Evolutionary conservation across 1,139 yeast species (phyloP), one percentile per base, ranked within the genome.

Genomic region (Blastobotrys capitulatus): DNA sequence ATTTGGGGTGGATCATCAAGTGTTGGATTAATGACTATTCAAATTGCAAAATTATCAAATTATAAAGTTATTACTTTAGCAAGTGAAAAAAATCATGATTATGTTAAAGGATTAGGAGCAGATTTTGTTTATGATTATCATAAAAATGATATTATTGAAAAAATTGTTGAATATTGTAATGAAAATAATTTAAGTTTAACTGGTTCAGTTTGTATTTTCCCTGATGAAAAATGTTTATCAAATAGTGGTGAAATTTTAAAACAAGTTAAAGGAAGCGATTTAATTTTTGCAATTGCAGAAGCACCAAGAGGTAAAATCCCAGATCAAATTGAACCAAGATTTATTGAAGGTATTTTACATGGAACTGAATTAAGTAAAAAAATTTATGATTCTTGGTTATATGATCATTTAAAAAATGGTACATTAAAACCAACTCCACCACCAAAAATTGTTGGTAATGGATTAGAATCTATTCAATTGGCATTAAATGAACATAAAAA

Each of bases 1-100:
- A 44, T 44, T 69, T 82, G 84, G 81, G 86, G 87, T 58, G 84
- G 82, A 47, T 73, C 83, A 10, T 70, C 80, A 18, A 73, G 82
- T 13, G 72, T 80, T 6, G 85, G 85, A 8, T 70, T 71, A 47
- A 47, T 75, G 44, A 83, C 83, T 8, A 75, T 78, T 51, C 84
- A 80, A 61, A 61, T 77, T 34, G 83, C 81, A 54, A 60, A 68
- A 47, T 61, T 73, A 12, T 74, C 70, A 48, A 83, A 83, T 1
- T 67, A 76, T 54, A 73, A 73, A 25, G 84, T 82, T 27, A 66
- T 79, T 49, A 69, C 82, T 20, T 77, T 79, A 15, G 81, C 83
- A 12, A 75, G 80, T 2, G 60, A 68, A 45, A 72, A 72, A 56
- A 69, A 79, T 60, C 69, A 68, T 50, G 72, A 66, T 10, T 62